Base-by-base conservation (phyloP, 2,329 filamentous ascomycete species). In the Mollisia scopiformis region DNA sequence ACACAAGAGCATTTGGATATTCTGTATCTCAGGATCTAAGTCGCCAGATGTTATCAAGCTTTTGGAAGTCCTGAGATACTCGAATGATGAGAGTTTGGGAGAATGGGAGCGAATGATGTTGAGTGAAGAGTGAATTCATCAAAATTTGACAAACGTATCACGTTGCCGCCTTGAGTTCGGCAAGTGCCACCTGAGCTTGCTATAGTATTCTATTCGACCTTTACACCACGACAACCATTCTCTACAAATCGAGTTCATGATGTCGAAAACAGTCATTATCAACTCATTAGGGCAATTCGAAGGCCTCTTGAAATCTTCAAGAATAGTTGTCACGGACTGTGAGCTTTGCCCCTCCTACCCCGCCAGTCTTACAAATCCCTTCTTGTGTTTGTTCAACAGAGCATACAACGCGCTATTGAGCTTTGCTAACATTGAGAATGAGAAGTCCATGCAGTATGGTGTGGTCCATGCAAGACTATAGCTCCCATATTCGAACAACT, bases 241-340 rank as follows among this genome's bases (percentile, higher is more conserved):
- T 46, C 8, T 46, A 19, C 46, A 35, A 49, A 8, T 23, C 35
- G 13, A 10, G 19, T 25, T n/a, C 58, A 69, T 66, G 11, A 74
- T 74, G 72, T 74, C 73, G 43, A 72, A 73, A 63, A 71, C 71
- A 21, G 60, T 79, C 59, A 72, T 78, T 55, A 85, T 88, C 64
- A 75, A 77, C 65, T 87, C 85, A 1, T 73, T 77, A 25, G 79
- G 80, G 70, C 87, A 94, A 72, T 89, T 96, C 71, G 83, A 82
- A 69, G 77, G 79, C 31, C 77, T 95, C 62, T 82, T 97, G 63
- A 84, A 84, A 63, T 86, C 84, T 58, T 93, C 91, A 33, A 86
- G 85, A 67, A 86, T 97, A 62, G 91, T 98, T 43, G 88, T 98
- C 57, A 88, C 89, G 72, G 91, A 97, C 78, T 97, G 93, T 96